A percentile compares a stretch with the other conserved stretches of the same genome.
phyloP scores from a whole-genome alignment of 345 rosid species.

The Hypericum androsaemum region DNA sequence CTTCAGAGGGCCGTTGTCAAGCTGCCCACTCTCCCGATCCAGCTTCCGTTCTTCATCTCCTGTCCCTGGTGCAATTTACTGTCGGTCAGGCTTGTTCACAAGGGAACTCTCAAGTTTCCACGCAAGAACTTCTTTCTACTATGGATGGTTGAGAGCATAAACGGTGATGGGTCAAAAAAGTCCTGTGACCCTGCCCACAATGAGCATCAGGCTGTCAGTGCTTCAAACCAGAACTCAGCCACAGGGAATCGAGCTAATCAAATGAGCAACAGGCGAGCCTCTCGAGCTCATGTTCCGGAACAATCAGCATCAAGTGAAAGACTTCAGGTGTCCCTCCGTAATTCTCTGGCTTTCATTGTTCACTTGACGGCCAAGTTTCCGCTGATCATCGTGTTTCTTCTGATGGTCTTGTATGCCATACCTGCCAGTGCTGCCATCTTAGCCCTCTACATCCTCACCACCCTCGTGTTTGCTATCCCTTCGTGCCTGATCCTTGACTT shows the following conservation, averaged over 20 bases:
- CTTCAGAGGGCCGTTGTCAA: conserved; percentile 72
- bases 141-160: conserved; percentile 95
- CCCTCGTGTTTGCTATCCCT: conserved; percentile 70
- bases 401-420: conserved; percentile 68
- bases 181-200: conserved; percentile 20
- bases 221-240: conserved; percentile 16
- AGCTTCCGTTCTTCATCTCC: conserved; percentile 77
- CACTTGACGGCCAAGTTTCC: conserved; percentile 88
- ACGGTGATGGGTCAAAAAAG: conserved; percentile 50
- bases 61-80: conserved; percentile 89
- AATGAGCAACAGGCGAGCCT: conserved; percentile 18
- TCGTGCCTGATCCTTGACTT: conserved; percentile 81
- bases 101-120: conserved; percentile 70
- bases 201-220: conserved; percentile 23
- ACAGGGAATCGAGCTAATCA: conserved; percentile 20
- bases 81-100: conserved; percentile 68
- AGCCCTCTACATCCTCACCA: conserved; percentile 65
- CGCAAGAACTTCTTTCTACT: conserved; percentile 76
- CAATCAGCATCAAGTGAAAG: conserved; percentile 32
- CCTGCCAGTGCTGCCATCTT: conserved; percentile 85
- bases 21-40: conserved; percentile 63
- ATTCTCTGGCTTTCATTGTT: conserved; percentile 60
- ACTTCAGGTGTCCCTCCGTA: conserved; percentile 43
- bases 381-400: conserved; percentile 67
- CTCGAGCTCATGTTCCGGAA: conserved; percentile 16